Conservation (phyloP, 2,329 filamentous ascomycete species). For the Cercospora beticola region DNA sequence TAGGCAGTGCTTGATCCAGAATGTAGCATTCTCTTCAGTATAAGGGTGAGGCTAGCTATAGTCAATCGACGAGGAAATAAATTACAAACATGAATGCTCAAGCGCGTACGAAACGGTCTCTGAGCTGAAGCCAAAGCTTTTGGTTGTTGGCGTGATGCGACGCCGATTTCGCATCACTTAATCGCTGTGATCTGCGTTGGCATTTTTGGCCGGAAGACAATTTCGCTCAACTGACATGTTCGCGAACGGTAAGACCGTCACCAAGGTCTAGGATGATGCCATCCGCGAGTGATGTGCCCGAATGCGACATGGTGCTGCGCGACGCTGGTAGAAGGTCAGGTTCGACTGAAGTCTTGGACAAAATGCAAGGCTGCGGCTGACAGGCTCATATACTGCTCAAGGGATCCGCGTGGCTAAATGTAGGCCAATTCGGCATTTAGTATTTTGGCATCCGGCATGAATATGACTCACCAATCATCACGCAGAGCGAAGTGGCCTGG, state of each 20-base stretch:
- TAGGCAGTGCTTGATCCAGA: conserved; percentile 40
- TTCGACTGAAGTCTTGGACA: background rate
- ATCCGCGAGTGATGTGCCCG: background rate
- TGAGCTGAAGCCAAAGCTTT: conserved; percentile 40
- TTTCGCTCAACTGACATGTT: conserved; percentile 19
- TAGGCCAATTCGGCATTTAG: background rate
- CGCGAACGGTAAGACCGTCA: conserved; percentile 8
- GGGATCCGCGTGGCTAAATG: background rate
- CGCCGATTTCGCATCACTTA: background rate
- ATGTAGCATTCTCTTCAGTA: conserved; percentile 35
- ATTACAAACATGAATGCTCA: background rate
- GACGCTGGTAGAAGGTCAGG: background rate
- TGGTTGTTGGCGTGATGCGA: conserved; percentile 35
- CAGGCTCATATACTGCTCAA: background rate
- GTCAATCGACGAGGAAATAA: background rate
- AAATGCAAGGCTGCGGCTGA: background rate
- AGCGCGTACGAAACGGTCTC: conserved; percentile 36
- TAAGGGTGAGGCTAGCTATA: conserved; percentile 39
- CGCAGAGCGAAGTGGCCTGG: background rate
- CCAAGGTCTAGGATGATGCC: conserved; percentile 13
- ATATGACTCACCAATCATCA: background rate
- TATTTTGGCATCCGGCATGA: background rate
- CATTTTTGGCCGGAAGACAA: background rate
- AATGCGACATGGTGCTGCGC: background rate
- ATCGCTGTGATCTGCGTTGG: background rate